These are phyloP conservation scores for Cercospora beticola DNA, from an alignment of 2,329 filamentous ascomycete species.

Conservation along the genomic window DNA sequence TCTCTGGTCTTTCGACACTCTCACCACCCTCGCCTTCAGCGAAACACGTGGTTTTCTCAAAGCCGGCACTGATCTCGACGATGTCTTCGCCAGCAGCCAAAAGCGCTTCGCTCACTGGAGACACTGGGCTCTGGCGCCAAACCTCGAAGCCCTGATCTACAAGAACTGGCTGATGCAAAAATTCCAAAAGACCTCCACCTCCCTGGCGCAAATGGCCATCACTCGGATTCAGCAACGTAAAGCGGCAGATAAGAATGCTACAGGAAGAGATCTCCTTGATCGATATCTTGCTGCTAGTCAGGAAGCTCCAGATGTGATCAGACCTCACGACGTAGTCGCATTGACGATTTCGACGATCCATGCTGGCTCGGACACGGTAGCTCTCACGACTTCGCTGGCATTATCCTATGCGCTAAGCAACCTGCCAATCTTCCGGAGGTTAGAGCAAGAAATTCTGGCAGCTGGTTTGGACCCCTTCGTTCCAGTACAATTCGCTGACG, in stretches of 20 bases:
- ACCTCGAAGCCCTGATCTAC: conserved; percentile 13
- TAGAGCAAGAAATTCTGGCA: conserved; percentile 14
- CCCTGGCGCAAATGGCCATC: not conserved
- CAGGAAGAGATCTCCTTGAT: not conserved
- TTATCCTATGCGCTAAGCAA: not conserved
- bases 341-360: conserved; percentile 21
- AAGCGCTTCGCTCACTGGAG: conserved; percentile 18
- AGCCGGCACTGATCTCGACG: conserved; percentile 14
- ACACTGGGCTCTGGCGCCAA: conserved; percentile 12
- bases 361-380: conserved; percentile 16
- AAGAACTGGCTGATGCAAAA: conserved; percentile 15
- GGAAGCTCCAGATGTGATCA: conserved; percentile 14
- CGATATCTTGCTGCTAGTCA: conserved; percentile 14
- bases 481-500: conserved; percentile 6
- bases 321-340: conserved; percentile 11
- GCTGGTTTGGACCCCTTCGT: not conserved
- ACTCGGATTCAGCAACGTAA: not conserved
- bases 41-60: conserved; percentile 13
- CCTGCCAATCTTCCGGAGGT: not conserved
- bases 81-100: conserved; percentile 4
- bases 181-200: not conserved
- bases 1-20: conserved; percentile 20
- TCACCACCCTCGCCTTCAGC: conserved; percentile 18
- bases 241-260: not conserved
- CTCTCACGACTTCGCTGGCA: not conserved